These are phyloP conservation scores for Lentinula sp. DNA, from an alignment of 768 basidiomycete species.

Conservation along the genomic window DNA sequence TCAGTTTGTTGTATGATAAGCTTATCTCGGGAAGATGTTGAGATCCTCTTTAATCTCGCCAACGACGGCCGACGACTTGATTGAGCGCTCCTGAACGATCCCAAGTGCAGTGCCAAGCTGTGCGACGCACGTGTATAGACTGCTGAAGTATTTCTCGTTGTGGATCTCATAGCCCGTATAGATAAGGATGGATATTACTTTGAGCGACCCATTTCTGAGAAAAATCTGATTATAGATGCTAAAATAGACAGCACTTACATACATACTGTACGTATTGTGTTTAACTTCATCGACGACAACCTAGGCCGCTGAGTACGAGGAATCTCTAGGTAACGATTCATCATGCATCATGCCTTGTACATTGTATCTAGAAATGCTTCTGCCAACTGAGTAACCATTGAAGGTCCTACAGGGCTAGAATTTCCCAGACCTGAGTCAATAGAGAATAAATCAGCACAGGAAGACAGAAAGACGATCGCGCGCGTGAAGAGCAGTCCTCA, in stretches of 20 bases:
- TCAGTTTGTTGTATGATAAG: neutral
- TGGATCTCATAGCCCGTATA: too few relatives aligned
- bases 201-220: too few relatives aligned
- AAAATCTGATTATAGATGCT: too few relatives aligned
- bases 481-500: neutral
- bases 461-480: neutral
- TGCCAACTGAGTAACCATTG: slow-evolving; percentile 72
- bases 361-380: slow-evolving; percentile 77
- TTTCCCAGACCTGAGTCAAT: slow-evolving; percentile 61
- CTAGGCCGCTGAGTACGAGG: neutral
- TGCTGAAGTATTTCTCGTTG: too few relatives aligned
- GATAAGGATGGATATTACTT: too few relatives aligned
- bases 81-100: too few relatives aligned
- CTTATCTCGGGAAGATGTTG: neutral
- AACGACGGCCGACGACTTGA: too few relatives aligned
- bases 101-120: too few relatives aligned
- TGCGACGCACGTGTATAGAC: too few relatives aligned
- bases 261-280: neutral
- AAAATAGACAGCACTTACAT: too few relatives aligned
- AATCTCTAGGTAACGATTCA: too few relatives aligned
- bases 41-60: neutral
- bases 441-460: neutral
- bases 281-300: neutral
- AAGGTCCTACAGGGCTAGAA: slow-evolving; percentile 77
- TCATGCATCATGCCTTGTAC: slow-evolving; percentile 58